Base-by-base conservation (phyloP, 257 asterid genomes). In the Solanum arcanum region DNA sequence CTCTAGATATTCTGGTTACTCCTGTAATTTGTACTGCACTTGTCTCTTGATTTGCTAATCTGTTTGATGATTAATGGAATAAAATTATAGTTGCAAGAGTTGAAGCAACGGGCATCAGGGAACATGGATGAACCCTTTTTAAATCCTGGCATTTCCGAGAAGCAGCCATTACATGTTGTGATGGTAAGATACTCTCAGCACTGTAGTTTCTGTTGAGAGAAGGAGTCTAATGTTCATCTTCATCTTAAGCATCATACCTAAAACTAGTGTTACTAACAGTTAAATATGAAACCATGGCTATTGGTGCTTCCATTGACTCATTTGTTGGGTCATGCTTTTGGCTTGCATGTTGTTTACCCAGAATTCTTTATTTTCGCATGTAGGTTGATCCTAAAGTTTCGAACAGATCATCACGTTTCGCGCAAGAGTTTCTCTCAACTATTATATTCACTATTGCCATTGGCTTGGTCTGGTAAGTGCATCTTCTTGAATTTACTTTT, bases 101-200 rank as follows among this genome's bases (percentile, higher is more conserved):
- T 97, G 89, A 93, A 95, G 90, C 98, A 97, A 86, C 97, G 96
- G 86, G 98, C 94, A 62, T 92, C 94, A 16, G 99, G 94, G 80
- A 93, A 93, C 91, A 87, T 87, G 92, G 98, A 97, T 62, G 96
- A 95, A 89, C 90, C 95, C 85, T 92, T 94, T 91, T 75, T 91
- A 86, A 94, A 87, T 92, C 99, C 98, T 27, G 99, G 99, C 72
- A 91, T 96, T 85, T 96, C 98, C 4, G 97, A 94, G 86, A 95
- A 93, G 91, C 98, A 94, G 90, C 99, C 98, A 25, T 89, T 97
- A 80, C 99, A 97, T 91, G 99, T 95, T 89, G 94, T 97, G 90
- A 93, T 96, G 99, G 99, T 97, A 92, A 93, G 95, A 86, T 78
- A 83, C 86, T 52, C 68, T 72, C 42, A 81, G 80, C 33, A 16